A percentile compares a stretch with the other conserved stretches of the same genome.
phyloP scores from a whole-genome alignment of 176 grass and related monocot species.

The Triticum timopheevii region DNA sequence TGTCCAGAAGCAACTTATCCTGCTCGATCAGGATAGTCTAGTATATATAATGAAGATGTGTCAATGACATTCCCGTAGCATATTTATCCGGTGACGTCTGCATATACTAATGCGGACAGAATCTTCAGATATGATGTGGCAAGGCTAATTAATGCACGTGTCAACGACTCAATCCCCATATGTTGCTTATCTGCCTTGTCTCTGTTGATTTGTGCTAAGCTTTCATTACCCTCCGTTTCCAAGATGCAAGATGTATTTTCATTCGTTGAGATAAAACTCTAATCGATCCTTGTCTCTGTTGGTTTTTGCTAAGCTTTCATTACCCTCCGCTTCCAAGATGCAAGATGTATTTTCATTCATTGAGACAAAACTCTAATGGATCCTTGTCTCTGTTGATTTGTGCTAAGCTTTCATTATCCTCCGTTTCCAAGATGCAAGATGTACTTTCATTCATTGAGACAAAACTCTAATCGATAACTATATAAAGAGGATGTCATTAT shows the following conservation, averaged over 20 bases:
- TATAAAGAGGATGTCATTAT: too few species aligned
- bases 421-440: too few species aligned
- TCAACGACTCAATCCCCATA: neutral
- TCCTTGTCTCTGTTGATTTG: too few species aligned
- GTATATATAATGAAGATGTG: neutral
- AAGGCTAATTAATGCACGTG: neutral
- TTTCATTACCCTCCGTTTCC: neutral
- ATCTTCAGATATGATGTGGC: neutral
- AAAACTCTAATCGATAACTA: too few species aligned
- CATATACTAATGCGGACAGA: neutral
- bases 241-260: neutral
- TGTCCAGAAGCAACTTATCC: neutral
- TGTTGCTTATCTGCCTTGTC: neutral
- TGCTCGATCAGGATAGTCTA: neutral
- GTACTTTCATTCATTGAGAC: too few species aligned
- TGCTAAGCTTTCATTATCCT: too few species aligned
- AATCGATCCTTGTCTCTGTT: too few species aligned
- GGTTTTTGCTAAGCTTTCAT: too few species aligned
- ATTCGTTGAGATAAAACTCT: too few species aligned
- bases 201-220: neutral
- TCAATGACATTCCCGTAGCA: neutral
- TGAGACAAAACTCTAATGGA: too few species aligned
- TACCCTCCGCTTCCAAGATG: too few species aligned
- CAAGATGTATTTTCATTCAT: too few species aligned
- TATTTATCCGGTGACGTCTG: neutral